Percentiles rank a stretch among this genome's conserved stretches.
Conservation (phyloP, 192 early-diverging fungal species). For the Coemansia sp. region DNA sequence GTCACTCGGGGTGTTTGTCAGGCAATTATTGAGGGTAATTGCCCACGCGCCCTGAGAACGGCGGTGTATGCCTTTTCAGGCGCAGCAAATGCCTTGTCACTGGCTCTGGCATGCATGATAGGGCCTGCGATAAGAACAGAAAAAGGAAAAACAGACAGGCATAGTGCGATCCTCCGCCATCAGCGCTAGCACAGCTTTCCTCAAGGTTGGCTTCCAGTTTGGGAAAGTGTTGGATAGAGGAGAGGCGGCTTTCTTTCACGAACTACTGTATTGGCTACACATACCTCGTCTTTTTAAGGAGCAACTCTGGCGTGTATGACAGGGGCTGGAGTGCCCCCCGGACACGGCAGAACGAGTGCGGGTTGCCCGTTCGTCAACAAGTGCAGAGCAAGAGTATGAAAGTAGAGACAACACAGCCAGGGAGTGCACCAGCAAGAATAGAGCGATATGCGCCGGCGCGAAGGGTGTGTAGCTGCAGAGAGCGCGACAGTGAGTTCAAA, state of each 20-base stretch:
- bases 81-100: not conserved
- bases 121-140: not conserved
- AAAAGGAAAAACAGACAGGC: not conserved
- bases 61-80: not conserved
- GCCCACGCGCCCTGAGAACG: constrained; percentile 5
- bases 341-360: not conserved
- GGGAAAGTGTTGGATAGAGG: not conserved
- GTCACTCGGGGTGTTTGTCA: not conserved
- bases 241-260: not conserved
- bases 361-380: not conserved
- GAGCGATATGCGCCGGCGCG: not conserved
- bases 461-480: not conserved
- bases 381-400: not conserved
- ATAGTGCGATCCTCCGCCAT: not conserved
- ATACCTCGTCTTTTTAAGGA: not conserved
- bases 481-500: not conserved
- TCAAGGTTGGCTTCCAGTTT: not conserved
- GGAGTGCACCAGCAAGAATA: not conserved
- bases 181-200: not conserved
- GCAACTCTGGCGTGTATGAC: not conserved
- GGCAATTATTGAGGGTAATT: not conserved
- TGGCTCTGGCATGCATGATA: not conserved
- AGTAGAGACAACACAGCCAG: not conserved
- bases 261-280: not conserved
- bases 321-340: constrained; percentile 1